phyloP scores from a whole-genome alignment of 2,329 filamentous ascomycete species.

The Cryoendolithus antarcticus region DNA sequence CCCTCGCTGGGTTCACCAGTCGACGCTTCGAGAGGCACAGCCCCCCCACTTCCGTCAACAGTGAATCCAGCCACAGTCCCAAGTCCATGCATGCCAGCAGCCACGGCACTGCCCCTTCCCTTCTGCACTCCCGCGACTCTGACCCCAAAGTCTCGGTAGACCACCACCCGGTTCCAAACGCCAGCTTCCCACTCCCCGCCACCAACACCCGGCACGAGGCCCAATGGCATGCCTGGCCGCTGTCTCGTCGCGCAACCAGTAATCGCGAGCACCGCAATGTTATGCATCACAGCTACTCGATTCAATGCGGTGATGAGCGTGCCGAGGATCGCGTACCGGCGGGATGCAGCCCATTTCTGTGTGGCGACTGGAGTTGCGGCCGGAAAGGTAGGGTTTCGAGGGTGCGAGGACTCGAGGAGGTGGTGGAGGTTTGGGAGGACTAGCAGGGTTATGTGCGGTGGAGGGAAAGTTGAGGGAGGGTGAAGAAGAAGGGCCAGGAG shows the following conservation, averaged over 20 bases:
- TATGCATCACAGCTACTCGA: constrained; percentile 60
- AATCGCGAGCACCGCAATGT: constrained; percentile 62
- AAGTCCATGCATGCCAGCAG: constrained; percentile 28
- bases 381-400: constrained; percentile 8
- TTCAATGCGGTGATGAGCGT: constrained; percentile 49
- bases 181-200: constrained; percentile 70
- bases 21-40: too few relatives aligned
- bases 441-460: constrained; percentile 51
- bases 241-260: constrained; percentile 77
- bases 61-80: constrained; percentile 40
- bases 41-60: constrained; percentile 23
- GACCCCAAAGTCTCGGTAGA: constrained; percentile 60
- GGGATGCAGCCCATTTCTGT: constrained; percentile 35
- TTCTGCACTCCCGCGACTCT: constrained; percentile 35
- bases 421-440: constrained; percentile 69
- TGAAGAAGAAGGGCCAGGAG: constrained; percentile 61
- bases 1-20: too few relatives aligned
- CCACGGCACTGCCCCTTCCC: constrained; percentile 27
- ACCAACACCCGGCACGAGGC: constrained; percentile 62
- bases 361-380: constrained; percentile 31
- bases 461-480: constrained; percentile 52
- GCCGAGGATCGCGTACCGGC: constrained; percentile 50
- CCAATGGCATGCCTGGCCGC: constrained; percentile 37
- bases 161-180: constrained; percentile 57
- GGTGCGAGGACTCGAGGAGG: constrained; percentile 44